Evolutionary conservation across 2,329 filamentous ascomycete genomes (phyloP).

Genomic region (Hypocreales sp.): DNA sequence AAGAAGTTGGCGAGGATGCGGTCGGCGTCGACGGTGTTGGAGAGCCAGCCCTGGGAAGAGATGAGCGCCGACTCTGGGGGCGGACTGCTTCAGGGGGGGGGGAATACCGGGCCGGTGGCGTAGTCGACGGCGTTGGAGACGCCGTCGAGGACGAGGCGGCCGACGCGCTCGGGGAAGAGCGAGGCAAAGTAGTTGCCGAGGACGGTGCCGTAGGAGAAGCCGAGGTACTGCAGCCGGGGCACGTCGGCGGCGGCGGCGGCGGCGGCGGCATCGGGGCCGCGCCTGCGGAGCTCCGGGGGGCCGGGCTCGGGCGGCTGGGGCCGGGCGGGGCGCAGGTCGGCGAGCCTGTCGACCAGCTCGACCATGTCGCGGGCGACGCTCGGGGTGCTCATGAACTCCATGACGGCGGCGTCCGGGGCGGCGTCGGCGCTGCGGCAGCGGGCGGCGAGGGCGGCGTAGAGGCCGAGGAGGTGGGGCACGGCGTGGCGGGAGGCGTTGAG

Average conservation of each 20-base stretch:
- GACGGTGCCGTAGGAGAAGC: slow-evolving; percentile 29
- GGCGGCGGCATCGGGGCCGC: background rate
- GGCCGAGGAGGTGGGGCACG: slow-evolving; percentile 12
- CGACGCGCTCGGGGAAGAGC: slow-evolving; percentile 20
- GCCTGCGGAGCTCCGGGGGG: too few relatives aligned
- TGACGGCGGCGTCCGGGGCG: slow-evolving; percentile 9
- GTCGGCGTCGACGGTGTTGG: slow-evolving; percentile 21
- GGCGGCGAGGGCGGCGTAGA: slow-evolving; percentile 10
- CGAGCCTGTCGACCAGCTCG: slow-evolving; percentile 24
- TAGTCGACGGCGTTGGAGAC: slow-evolving; percentile 22
- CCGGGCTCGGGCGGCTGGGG: too few relatives aligned
- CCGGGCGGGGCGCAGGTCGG: slow-evolving; percentile 19
- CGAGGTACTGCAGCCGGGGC: slow-evolving; percentile 27
- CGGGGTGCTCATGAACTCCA: slow-evolving; percentile 18
- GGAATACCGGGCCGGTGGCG: slow-evolving; percentile 6
- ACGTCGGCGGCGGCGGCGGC: slow-evolving; percentile 2
- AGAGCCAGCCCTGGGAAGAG: slow-evolving; percentile 15
- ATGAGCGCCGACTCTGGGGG: background rate
- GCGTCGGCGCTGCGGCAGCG: slow-evolving; percentile 12
- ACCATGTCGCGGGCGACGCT: slow-evolving; percentile 27
- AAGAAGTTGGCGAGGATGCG: slow-evolving; percentile 17
- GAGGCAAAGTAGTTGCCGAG: slow-evolving; percentile 20
- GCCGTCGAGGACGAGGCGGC: slow-evolving; percentile 24
- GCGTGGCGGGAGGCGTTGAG: slow-evolving; percentile 6
- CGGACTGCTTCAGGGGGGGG: background rate